Evolutionary conservation across 1,284 basidiomycete species (phyloP), one percentile per base, ranked within the genome.

Genomic region (Malassezia sp.): DNA sequence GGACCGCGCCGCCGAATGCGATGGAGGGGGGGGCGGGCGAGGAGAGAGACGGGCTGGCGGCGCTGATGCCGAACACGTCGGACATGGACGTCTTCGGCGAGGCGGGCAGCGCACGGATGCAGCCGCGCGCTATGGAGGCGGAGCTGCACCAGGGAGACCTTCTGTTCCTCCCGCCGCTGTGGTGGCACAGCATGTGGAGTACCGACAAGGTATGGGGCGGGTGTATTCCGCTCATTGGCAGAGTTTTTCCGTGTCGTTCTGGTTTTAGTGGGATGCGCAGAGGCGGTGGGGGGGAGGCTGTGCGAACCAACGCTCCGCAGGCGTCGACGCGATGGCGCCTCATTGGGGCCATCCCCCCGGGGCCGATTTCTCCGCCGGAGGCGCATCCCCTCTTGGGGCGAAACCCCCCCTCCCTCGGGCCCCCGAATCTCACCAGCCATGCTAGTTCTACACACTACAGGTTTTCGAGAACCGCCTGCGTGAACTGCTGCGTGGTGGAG

Each of bases 1-100:
- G 89, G 87, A 73, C 95, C 29, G 86, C 87, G 0, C 83, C 86
- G 12, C 85, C 54, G 5, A 20, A 28, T 14, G 29, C 34, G 15
- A 12, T 41, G 9, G 9, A 11, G 8, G 7, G 37, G 0, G 44
- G 40, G 9, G 45, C 28, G 4, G 42, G 49, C 38, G 35, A 30
- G 2, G 42, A 39, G 12, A 12, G 4, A 17, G 28, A 38, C 9
- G 7, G 21, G n/a, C 35, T 17, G 9, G 15, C 23, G 7, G 11
- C 34, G 3, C 26, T 35, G 18, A 53, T 56, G 54, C 21, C 23
- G 22, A 56, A 56, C 27, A 56, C 54, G n/a, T 53, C 54, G 24
- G 47, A 23, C 15, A 28, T 53, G 15, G 42, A 49, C 21, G 52
- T 56, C 6, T 56, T 49, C 23, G 24, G 10, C 7, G 27, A 14